Percentiles rank a stretch among this genome's conserved stretches.
These are phyloP conservation scores for Plantago ovata DNA, from an alignment of 257 asterid genomes.

Conservation along the genomic window DNA sequence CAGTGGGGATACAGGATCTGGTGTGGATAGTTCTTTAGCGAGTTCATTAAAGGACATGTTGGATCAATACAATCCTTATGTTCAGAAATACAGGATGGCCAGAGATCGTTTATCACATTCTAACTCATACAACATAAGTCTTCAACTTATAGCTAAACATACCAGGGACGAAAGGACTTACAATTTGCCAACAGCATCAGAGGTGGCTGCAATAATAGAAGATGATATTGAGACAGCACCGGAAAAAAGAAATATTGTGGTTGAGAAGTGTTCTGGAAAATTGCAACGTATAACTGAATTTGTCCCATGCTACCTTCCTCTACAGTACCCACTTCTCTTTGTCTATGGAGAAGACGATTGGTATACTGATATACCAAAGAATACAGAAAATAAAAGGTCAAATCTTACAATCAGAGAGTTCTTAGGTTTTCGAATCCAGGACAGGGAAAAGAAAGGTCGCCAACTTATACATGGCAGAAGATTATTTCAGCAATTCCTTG, in stretches of 20 bases:
- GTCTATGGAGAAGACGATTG: not conserved
- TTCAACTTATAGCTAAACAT: not conserved
- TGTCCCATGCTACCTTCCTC: not conserved
- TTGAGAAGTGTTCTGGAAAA: not conserved
- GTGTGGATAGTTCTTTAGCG: not conserved
- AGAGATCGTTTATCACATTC: not conserved
- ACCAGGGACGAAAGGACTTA: not conserved
- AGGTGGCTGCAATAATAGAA: not conserved
- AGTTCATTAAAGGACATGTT: not conserved
- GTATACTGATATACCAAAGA: not conserved
- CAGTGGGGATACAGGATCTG: not conserved
- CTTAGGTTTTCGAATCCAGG: not conserved
- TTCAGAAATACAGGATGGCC: not conserved
- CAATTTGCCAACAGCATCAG: not conserved
- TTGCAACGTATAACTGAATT: not conserved
- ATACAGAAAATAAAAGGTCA: not conserved
- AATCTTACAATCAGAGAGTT: not conserved
- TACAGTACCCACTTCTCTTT: not conserved
- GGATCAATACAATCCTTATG: not conserved
- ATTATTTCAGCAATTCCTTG: not conserved
- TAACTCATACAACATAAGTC: not conserved
- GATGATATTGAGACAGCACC: not conserved
- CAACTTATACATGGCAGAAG: not conserved
- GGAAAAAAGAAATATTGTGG: not conserved
- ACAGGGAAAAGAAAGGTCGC: not conserved